These are phyloP conservation scores for Firmiana major DNA, from an alignment of 345 rosid species.

Conservation along the genomic window DNA sequence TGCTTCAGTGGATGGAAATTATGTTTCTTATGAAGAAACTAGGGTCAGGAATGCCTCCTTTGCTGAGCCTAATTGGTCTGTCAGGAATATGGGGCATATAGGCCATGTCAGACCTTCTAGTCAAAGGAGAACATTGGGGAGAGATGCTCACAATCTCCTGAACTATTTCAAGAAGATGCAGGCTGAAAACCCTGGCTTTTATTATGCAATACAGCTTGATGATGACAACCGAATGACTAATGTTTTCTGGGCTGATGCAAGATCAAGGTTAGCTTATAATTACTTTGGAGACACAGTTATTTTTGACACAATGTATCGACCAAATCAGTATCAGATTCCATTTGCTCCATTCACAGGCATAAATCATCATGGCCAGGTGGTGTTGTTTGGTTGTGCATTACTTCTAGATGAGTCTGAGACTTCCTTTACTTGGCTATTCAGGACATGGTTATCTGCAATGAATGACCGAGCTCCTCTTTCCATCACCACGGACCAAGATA, in stretches of 20 bases:
- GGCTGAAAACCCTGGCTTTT: constrained; percentile 62
- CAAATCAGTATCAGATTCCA: constrained; percentile 67
- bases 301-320: constrained; percentile 66
- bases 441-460: constrained; percentile 64
- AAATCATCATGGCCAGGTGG: constrained; percentile 64
- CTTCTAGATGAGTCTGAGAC: constrained; percentile 66
- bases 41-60: constrained; percentile 27
- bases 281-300: constrained; percentile 64
- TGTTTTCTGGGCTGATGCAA: constrained; percentile 75
- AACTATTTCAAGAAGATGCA: constrained; percentile 66
- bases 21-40: constrained; percentile 33
- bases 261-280: constrained; percentile 57
- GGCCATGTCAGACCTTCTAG: constrained; percentile 34
- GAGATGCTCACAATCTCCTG: constrained; percentile 58
- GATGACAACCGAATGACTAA: constrained; percentile 60
- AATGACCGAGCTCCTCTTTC: constrained; percentile 50
- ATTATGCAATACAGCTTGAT: constrained; percentile 65
- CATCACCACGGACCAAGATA: constrained; percentile 66
- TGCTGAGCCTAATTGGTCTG: constrained; percentile 28
- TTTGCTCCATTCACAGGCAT: constrained; percentile 68
- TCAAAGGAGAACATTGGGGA: constrained; percentile 49
- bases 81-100: constrained; percentile 27
- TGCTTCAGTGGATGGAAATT: constrained; percentile 37
- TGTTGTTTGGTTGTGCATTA: constrained; percentile 65
- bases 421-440: constrained; percentile 62